Percentiles rank a stretch among this genome's conserved stretches.
These are phyloP conservation scores for Termitomyces sp. DNA, from an alignment of 1,284 basidiomycete genomes.

Conservation along the genomic window DNA sequence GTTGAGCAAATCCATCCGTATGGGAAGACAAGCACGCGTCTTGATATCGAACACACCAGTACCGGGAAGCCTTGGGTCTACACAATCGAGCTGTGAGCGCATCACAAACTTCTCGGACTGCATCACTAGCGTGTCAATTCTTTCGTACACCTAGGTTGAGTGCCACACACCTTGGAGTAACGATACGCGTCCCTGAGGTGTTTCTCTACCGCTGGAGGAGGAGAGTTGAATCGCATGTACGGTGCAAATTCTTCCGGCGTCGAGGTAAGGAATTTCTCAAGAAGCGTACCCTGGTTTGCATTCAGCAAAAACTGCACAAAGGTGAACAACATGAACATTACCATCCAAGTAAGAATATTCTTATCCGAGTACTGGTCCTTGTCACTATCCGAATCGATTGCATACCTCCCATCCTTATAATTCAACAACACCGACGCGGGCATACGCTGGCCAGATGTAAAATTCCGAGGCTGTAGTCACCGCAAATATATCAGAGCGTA, in stretches of 20 bases:
- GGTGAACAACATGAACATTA: constrained; percentile 29
- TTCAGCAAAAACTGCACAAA: background rate
- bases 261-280: constrained; percentile 87
- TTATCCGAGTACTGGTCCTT: constrained; percentile 44
- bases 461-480: constrained; percentile 36
- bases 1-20: constrained; percentile 86
- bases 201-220: constrained; percentile 31
- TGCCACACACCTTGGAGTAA: constrained; percentile 69
- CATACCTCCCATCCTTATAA: constrained; percentile 65
- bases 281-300: constrained; percentile 77
- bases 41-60: constrained; percentile 95
- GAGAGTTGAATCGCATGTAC: constrained; percentile 46
- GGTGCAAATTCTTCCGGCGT: constrained; percentile 60
- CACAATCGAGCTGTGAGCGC: constrained; percentile 93
- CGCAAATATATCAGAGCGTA: background rate
- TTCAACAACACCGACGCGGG: constrained; percentile 72
- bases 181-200: constrained; percentile 67
- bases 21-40: constrained; percentile 82
- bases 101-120: constrained; percentile 80
- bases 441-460: constrained; percentile 79
- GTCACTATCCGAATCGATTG: constrained; percentile 70
- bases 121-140: background rate
- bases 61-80: constrained; percentile 78
- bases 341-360: constrained; percentile 81
- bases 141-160: background rate